Percentiles rank a stretch among this genome's conserved stretches.
phyloP scores from a whole-genome alignment of 2,329 filamentous ascomycete genomes.

The Colletotrichum sp. region DNA sequence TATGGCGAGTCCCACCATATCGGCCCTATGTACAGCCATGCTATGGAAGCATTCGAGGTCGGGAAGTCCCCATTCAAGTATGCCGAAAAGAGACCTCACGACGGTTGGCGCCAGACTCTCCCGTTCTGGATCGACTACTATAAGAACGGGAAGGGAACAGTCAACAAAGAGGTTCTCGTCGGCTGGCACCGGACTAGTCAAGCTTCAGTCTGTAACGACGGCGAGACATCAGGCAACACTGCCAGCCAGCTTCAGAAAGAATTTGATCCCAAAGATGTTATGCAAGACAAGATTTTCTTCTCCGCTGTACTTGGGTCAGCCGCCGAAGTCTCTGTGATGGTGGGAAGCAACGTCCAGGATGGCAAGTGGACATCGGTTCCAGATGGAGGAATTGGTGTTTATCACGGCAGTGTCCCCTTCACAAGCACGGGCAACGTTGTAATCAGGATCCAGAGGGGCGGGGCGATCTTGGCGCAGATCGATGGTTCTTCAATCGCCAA shows the following conservation, averaged over 20 bases:
- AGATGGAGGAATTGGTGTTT: slow-evolving; percentile 25
- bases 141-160: slow-evolving; percentile 42
- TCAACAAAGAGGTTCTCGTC: slow-evolving; percentile 27
- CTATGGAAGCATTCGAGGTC: background rate
- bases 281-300: slow-evolving; percentile 25
- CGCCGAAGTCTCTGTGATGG: slow-evolving; percentile 24
- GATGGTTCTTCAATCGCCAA: background rate
- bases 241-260: slow-evolving; percentile 26
- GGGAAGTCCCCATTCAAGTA: slow-evolving; percentile 48
- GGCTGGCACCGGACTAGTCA: slow-evolving; percentile 35
- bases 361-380: background rate
- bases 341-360: slow-evolving; percentile 21
- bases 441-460: slow-evolving; percentile 30
- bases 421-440: slow-evolving; percentile 21
- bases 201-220: slow-evolving; percentile 23
- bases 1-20: slow-evolving; percentile 45
- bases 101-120: slow-evolving; percentile 52
- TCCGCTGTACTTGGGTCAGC: slow-evolving; percentile 24
- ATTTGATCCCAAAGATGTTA: slow-evolving; percentile 15
- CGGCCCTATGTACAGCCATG: background rate
- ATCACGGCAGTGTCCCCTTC: slow-evolving; percentile 29
- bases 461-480: background rate
- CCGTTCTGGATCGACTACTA: slow-evolving; percentile 54
- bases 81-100: slow-evolving; percentile 50
- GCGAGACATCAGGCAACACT: slow-evolving; percentile 32